Evolutionary conservation across 179 eudicot genomes (phyloP), one percentile per base, ranked within the genome.

Genomic region (Silene noctiflora): DNA sequence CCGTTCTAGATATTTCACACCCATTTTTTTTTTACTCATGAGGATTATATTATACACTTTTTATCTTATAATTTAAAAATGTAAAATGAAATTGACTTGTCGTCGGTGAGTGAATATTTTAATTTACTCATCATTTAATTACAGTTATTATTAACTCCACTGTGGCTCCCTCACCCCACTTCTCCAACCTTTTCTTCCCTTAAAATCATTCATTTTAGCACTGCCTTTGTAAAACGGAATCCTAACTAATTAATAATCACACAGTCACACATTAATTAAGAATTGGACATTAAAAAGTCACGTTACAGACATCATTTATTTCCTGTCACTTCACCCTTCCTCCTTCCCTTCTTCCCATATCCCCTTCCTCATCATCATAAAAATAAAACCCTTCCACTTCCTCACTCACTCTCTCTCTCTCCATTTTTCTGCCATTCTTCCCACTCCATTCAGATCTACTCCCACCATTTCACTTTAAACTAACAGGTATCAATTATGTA

Each of bases 401-500:
- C 27, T 10, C 13, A 3, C 24, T 6, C 24, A 6, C 46, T 39
- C 19, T 20, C 21, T 21, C 27, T 27, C 21, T 21, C 27, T 29
- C 4, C 27, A 7, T 24, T 24, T 24, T 16, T 1, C 29, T 14
- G 25, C 22, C 33, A 7, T n/a, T 22, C 35, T 20, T 6, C 17
- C 46, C 27, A 53, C 44, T 55, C 25, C 24, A 78, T 79, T 71
- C 84, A 78, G 84, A 78, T 78, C 84, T 75, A 55, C 68, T 67
- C 19, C 27, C 2, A 7, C 6, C 46, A 39, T 39, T 39, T 7
- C 46, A 39, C 46, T 8, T 4, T 4, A 33, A 33, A 33, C 0
- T 4, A 33, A 4, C 39, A 33, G 39, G 39, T 33, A 33, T 29
- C 3, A 29, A 7, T 35, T 0, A 7, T 35, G 6, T 29, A 0